Evolutionary conservation across 1,284 basidiomycete species (phyloP).

Genomic region (Cutaneotrichosporon mucoides): DNA sequence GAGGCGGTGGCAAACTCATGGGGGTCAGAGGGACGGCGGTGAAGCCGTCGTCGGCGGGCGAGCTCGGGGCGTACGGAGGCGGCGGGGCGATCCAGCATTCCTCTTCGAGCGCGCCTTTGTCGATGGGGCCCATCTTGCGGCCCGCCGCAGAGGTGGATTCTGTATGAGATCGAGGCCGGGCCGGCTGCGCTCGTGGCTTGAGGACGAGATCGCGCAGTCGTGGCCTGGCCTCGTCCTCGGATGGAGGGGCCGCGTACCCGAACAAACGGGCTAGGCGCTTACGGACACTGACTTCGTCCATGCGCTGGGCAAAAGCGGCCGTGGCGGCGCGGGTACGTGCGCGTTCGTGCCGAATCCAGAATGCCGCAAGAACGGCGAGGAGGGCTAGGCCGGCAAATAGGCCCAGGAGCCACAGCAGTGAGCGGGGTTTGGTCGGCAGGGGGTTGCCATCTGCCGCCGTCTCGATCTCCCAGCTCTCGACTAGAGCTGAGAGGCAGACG

Average conservation of each 20-base stretch:
- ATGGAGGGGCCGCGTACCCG: neutral
- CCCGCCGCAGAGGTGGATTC: too few species aligned
- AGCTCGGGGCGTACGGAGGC: neutral
- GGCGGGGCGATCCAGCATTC: neutral
- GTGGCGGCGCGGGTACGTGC: constrained; percentile 33
- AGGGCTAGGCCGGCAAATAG: constrained; percentile 6
- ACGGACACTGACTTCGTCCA: constrained; percentile 6
- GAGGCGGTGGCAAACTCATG: too few species aligned
- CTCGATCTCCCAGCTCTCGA: constrained; percentile 6
- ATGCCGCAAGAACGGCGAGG: constrained; percentile 17
- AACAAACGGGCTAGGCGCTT: neutral
- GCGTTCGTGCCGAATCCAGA: constrained; percentile 33
- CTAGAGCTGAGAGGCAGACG: constrained; percentile 44
- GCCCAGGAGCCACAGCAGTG: neutral
- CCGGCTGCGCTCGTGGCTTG: neutral
- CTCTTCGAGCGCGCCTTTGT: neutral
- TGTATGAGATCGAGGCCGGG: neutral
- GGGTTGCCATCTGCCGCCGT: too few species aligned
- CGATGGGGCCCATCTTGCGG: too few species aligned
- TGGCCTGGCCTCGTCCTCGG: neutral
- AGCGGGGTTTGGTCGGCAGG: neutral
- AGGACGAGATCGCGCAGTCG: neutral
- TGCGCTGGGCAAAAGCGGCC: constrained; percentile 26
- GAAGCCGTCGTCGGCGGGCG: neutral
- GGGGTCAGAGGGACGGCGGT: too few species aligned